A percentile compares a stretch with the other conserved stretches of the same genome.
These are phyloP conservation scores for Phialophora verrucosa DNA, from an alignment of 2,329 filamentous ascomycete species.

Conservation along the genomic window DNA sequence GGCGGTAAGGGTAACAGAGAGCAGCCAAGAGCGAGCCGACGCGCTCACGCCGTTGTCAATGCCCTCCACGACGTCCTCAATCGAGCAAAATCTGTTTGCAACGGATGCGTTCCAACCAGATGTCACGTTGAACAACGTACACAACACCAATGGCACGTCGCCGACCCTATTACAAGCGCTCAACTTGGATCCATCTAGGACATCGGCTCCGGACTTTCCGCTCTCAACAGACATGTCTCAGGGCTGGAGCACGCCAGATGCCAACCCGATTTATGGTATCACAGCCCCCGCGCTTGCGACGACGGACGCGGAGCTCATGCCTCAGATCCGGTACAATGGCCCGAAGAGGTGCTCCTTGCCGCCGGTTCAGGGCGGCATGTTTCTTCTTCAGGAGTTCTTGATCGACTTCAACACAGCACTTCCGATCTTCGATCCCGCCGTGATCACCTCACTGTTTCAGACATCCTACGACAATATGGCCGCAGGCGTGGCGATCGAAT, in stretches of 20 bases:
- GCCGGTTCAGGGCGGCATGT: conserved; percentile 82
- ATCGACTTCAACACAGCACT: conserved; percentile 99
- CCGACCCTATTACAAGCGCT: conserved; percentile 17
- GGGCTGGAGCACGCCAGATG: conserved; percentile 1
- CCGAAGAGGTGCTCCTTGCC: conserved; percentile 62
- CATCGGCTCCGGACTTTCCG: neutral
- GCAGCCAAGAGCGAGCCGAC: conserved; percentile 80
- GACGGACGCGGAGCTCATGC: conserved; percentile 18
- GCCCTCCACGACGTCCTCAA: conserved; percentile 67
- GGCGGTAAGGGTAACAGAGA: conserved; percentile 52
- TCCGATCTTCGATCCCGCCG: conserved; percentile 92
- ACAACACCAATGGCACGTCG: conserved; percentile 5
- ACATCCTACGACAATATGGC: conserved; percentile 89
- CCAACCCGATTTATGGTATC: conserved; percentile 6
- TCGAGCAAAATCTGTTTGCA: conserved; percentile 4
- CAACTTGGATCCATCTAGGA: neutral
- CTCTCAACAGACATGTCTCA: conserved; percentile 13
- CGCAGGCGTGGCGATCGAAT: conserved; percentile 94
- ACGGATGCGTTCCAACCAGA: conserved; percentile 8
- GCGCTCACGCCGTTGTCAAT: conserved; percentile 84
- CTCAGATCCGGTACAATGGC: conserved; percentile 19
- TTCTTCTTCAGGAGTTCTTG: conserved; percentile 88
- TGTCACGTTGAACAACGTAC: neutral
- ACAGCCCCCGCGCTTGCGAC: neutral
- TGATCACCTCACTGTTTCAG: conserved; percentile 95